phyloP scores from a whole-genome alignment of 768 basidiomycete species.

The Tricholoma bakamatsutake region DNA sequence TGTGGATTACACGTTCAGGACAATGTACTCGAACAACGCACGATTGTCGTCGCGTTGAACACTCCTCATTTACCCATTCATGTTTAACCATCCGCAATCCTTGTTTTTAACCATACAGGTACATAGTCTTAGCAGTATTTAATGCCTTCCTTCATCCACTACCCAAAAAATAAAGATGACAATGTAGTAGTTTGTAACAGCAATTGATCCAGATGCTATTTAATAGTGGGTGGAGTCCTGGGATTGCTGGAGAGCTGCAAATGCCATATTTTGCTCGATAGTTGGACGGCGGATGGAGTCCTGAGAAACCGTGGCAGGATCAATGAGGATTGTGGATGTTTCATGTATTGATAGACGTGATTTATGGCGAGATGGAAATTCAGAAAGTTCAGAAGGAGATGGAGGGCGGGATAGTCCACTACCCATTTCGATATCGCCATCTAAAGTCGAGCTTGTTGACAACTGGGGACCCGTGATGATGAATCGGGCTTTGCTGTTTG shows the following conservation, averaged over 20 bases:
- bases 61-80: conserved; percentile 13
- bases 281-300: conserved; percentile 55
- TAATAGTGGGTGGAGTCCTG: conserved; percentile 20
- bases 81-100: conserved; percentile 15
- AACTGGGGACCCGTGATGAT: conserved; percentile 41
- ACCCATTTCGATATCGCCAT: conserved; percentile 56
- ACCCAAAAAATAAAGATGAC: conserved; percentile 3
- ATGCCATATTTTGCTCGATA: conserved; percentile 82
- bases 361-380: conserved; percentile 19
- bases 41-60: conserved; percentile 10
- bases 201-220: conserved; percentile 3
- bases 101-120: conserved; percentile 14
- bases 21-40: conserved; percentile 9
- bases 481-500: conserved; percentile 62
- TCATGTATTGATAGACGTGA: conserved; percentile 25
- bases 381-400: conserved; percentile 36
- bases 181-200: conserved; percentile 12
- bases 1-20: conserved; percentile 15
- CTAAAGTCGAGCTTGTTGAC: conserved; percentile 33
- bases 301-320: conserved; percentile 32
- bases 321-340: conserved; percentile 37
- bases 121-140: conserved; percentile 16
- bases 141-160: conserved; percentile 11
- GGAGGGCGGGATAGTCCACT: conserved; percentile 44
- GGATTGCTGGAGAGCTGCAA: conserved; percentile 59